Conservation (phyloP, 73 alveolate genomes). For the Paramecium sonneborni region DNA sequence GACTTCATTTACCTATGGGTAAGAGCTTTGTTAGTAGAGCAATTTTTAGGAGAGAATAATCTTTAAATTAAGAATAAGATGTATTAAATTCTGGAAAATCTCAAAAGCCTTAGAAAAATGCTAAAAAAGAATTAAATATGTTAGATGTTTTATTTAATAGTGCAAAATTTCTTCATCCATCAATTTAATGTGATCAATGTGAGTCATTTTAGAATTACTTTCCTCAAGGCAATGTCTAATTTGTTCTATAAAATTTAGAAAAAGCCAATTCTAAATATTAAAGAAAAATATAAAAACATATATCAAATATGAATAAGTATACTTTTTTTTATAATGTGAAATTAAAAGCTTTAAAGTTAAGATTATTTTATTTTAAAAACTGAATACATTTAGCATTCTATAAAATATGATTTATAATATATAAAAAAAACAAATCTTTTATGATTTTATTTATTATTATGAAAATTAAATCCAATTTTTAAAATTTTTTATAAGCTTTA, state of each 20-base stretch:
- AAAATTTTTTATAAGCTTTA: too few species aligned
- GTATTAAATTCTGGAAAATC: not conserved
- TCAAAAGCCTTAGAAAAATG: not conserved
- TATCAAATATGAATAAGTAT: not conserved
- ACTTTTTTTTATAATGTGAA: conserved; percentile 1
- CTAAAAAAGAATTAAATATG: not conserved
- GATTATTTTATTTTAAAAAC: not conserved
- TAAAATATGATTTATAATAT: too few species aligned
- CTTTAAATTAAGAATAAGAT: not conserved
- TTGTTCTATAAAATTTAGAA: not conserved
- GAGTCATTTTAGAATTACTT: not conserved
- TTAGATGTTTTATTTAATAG: not conserved
- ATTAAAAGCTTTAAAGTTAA: not conserved
- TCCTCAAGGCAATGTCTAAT: not conserved
- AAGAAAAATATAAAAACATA: not conserved
- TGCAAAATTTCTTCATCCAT: not conserved
- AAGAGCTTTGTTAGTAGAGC: not conserved
- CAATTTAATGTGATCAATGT: not conserved
- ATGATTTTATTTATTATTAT: too few species aligned
- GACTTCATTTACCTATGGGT: not conserved
- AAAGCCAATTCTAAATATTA: not conserved
- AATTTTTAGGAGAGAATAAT: not conserved
- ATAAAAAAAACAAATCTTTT: too few species aligned
- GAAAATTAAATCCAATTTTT: too few species aligned
- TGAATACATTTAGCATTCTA: too few species aligned